Base-by-base conservation (phyloP, 805 yeast genomes). In the Ascoidea rubescens region DNA sequence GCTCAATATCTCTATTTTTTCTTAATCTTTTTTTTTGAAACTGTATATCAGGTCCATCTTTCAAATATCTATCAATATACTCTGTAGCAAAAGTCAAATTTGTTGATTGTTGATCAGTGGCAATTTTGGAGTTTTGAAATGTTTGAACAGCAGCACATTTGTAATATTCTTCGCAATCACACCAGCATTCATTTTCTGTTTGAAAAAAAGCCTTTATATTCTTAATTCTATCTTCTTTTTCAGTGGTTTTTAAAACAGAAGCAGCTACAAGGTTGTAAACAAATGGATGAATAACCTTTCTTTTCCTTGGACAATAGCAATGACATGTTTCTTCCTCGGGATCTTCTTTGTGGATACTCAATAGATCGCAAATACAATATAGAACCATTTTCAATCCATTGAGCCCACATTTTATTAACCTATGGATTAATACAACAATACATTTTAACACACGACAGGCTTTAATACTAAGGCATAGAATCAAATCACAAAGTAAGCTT, bases 321-420 rank as follows among this genome's bases (percentile, higher is more conserved):
- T 48, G 16, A 37, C 55, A 53, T 2, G 45, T 5, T 37, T 51
- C 50, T 17, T 51, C 54, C 16, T 51, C 52, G 31, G 51, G 50
- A 33, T 54, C 47, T 33, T 50, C 28, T 28, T 48, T 33, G 10
- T 47, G 50, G 10, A 31, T n/a, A n/a, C 49, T 32, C 31, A 49
- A 53, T 6, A 43, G 43, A 5, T 54, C 54, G 12, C 52, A 46
- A n/a, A 54, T 47, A 21, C 46, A 31, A 16, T 32, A 28, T 8
- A 54, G 33, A 5, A 51, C 52, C 43, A 54, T 14, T 46, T 51
- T 51, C 5, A 54, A 44, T 12, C 53, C 53, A 17, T 51, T 46
- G 7, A 51, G 37, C 5, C 55, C 55, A 17, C 53, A 50, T 17
- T 53, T 49, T 4, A 42, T 53, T 6, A 50, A 44, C 14, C 55